A percentile compares a stretch with the other conserved stretches of the same genome.
Evolutionary conservation across 1,139 yeast genomes (phyloP).

Genomic region (Arxiozyma slooffiae): DNA sequence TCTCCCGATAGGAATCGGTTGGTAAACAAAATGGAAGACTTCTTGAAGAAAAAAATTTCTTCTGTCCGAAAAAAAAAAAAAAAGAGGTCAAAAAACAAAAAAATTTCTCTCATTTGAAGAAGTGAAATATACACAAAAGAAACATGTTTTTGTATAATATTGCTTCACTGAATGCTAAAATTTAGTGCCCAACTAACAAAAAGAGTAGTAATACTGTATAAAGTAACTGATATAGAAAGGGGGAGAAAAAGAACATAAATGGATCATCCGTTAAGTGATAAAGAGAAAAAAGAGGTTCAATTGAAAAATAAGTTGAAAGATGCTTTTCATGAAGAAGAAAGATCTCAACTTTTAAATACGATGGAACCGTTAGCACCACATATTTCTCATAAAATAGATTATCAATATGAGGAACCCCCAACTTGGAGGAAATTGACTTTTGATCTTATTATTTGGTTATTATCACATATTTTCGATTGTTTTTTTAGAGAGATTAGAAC

Average conservation of each 20-base stretch:
- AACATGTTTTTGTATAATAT: no score
- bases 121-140: no score
- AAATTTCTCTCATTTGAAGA: no score
- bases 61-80: no score
- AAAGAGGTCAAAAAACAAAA: no score
- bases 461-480: constrained; percentile 7
- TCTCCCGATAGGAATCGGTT: no score
- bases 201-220: no score
- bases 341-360: not conserved
- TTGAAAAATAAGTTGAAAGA: not conserved
- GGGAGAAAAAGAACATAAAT: constrained; percentile 24
- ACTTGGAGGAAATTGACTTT: constrained; percentile 7
- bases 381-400: not conserved
- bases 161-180: no score
- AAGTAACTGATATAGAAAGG: no score
- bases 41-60: no score
- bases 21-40: no score
- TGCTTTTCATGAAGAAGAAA: not conserved
- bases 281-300: constrained; percentile 1
- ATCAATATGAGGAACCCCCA: constrained; percentile 8
- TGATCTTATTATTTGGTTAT: constrained; percentile 9
- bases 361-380: not conserved
- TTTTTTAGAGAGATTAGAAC: constrained; percentile 65
- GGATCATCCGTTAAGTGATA: constrained; percentile 6
- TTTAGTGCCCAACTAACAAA: no score